These are phyloP conservation scores for Madurella mycetomatis DNA, from an alignment of 2,329 filamentous ascomycete species.

Conservation along the genomic window DNA sequence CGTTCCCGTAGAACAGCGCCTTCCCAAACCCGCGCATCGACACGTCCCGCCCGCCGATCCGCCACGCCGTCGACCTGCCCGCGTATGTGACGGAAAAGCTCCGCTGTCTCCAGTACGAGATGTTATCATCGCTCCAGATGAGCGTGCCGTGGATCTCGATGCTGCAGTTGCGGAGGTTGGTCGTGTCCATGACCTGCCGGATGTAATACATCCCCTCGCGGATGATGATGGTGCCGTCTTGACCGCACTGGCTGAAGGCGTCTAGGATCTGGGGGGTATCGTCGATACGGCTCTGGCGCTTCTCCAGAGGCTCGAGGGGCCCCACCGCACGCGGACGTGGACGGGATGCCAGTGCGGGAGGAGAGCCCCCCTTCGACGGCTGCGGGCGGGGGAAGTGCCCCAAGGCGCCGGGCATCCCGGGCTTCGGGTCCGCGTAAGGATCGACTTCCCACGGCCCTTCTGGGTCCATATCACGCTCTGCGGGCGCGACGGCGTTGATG, in stretches of 20 bases:
- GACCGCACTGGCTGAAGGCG: slow-evolving; percentile 46
- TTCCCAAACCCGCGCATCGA: slow-evolving; percentile 44
- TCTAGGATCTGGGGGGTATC: slow-evolving; percentile 48
- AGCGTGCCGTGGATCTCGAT: slow-evolving; percentile 46
- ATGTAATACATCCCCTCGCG: slow-evolving; percentile 45
- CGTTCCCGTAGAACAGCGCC: slow-evolving; percentile 43
- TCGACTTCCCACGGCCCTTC: not conserved
- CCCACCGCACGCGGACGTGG: not conserved
- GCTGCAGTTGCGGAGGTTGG: slow-evolving; percentile 41
- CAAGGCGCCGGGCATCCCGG: slow-evolving; percentile 2
- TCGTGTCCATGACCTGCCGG: slow-evolving; percentile 46
- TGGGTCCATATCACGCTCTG: slow-evolving; percentile 15
- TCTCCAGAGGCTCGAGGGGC: not conserved
- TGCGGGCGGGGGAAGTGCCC: slow-evolving; percentile 15
- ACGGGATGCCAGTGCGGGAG: not conserved
- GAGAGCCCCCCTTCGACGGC: slow-evolving; percentile 7
- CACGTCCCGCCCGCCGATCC: slow-evolving; percentile 47
- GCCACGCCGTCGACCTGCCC: slow-evolving; percentile 46
- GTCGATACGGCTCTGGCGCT: slow-evolving; percentile 29
- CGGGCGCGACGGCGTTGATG: slow-evolving; percentile 10
- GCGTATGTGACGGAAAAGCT: slow-evolving; percentile 45
- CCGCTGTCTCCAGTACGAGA: slow-evolving; percentile 46
- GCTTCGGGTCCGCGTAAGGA: too few relatives aligned
- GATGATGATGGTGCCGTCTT: slow-evolving; percentile 48
- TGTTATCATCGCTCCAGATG: slow-evolving; percentile 36